Evolutionary conservation across 306 rosid genomes (phyloP).

Genomic region (Lablab purpureus): DNA sequence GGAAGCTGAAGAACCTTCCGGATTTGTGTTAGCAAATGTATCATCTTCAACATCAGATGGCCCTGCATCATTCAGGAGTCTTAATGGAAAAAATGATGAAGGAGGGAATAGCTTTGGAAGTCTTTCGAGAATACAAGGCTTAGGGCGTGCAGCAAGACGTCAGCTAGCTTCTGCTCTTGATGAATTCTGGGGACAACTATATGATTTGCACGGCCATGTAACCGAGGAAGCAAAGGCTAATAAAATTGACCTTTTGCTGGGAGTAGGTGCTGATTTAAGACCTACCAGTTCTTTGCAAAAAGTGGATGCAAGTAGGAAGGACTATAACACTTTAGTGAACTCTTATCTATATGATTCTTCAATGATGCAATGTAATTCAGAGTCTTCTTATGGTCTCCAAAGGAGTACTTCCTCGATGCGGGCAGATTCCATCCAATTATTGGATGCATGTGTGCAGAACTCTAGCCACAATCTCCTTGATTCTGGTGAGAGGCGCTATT

Average conservation of each 20-base stretch:
- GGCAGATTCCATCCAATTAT: conserved; percentile 59
- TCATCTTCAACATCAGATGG: conserved; percentile 75
- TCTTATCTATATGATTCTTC: conserved; percentile 67
- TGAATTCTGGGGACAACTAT: conserved; percentile 93
- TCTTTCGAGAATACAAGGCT: conserved; percentile 89
- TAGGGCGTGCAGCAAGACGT: conserved; percentile 96
- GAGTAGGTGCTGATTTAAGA: conserved; percentile 56
- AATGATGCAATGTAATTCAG: conserved; percentile 63
- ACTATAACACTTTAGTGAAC: conserved; percentile 51
- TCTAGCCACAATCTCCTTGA: conserved; percentile 54
- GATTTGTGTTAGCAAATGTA: conserved; percentile 47
- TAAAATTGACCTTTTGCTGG: conserved; percentile 68
- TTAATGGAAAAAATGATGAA: conserved; percentile 88
- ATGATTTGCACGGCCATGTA: conserved; percentile 76
- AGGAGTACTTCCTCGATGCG: conserved; percentile 66
- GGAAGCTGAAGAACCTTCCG: conserved; percentile 77
- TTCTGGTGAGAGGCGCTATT: conserved; percentile 69
- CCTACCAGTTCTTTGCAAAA: conserved; percentile 53
- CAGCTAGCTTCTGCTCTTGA: conserved; percentile 79
- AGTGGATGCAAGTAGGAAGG: conserved; percentile 64
- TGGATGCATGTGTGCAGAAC: conserved; percentile 63
- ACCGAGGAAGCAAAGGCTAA: conserved; percentile 70
- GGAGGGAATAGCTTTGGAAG: conserved; percentile 89
- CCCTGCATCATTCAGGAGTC: conserved; percentile 87
- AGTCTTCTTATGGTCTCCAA: conserved; percentile 62